phyloP scores from a whole-genome alignment of 441 rosid genomes.

The Gossypium trilobum region DNA sequence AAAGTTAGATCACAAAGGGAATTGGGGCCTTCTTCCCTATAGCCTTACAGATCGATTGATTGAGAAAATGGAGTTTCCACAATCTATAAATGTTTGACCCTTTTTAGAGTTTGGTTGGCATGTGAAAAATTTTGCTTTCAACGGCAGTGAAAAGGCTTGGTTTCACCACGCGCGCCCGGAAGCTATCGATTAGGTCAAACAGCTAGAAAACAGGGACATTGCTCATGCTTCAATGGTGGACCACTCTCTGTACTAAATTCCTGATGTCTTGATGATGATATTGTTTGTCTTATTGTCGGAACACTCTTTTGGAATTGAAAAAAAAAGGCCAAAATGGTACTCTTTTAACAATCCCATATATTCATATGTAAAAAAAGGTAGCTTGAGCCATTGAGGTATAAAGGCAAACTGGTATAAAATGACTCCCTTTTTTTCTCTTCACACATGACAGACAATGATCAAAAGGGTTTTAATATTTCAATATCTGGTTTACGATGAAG shows the following conservation, averaged over 20 bases:
- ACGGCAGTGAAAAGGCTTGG: neutral
- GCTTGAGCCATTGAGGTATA: neutral
- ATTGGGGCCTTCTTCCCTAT: no score
- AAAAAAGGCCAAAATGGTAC: neutral
- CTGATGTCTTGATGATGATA: conserved; percentile 25
- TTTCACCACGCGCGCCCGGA: neutral
- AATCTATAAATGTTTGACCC: neutral
- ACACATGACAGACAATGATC: neutral
- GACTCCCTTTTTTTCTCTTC: neutral
- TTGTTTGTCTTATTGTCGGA: conserved; percentile 21
- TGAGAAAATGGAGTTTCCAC: neutral
- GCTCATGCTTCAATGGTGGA: conserved; percentile 23
- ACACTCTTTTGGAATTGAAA: neutral
- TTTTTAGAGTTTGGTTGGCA: neutral
- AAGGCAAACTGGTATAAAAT: neutral
- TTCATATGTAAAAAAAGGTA: neutral
- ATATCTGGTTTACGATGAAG: neutral
- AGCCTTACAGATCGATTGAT: neutral
- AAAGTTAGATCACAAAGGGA: neutral
- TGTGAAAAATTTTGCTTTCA: neutral
- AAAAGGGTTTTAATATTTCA: neutral
- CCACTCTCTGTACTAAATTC: conserved; percentile 19
- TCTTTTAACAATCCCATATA: neutral
- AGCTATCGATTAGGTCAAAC: conserved; percentile 21
- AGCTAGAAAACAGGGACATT: conserved; percentile 21